Evolutionary conservation across 208 protist genomes (phyloP).

Genomic region (Leishmania amazonensis): DNA sequence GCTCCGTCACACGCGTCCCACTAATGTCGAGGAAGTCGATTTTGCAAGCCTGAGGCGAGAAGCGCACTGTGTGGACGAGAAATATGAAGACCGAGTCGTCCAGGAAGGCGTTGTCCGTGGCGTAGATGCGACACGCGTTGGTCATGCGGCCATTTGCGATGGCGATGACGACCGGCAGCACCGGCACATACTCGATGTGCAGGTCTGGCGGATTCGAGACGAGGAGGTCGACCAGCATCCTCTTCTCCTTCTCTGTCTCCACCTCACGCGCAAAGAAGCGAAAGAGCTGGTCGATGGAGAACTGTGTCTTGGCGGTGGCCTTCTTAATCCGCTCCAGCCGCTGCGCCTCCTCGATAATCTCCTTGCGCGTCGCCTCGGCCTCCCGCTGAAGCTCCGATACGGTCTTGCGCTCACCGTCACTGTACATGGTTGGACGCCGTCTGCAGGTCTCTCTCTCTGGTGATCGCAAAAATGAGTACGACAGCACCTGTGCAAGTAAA

Average conservation of each 20-base stretch:
- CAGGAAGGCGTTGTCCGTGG: slow-evolving; percentile 54
- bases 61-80: slow-evolving; percentile 79
- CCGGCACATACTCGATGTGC: slow-evolving; percentile 62
- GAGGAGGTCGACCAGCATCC: slow-evolving; percentile 64
- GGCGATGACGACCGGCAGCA: slow-evolving; percentile 70
- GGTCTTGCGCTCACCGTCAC: slow-evolving; percentile 84
- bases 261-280: slow-evolving; percentile 78
- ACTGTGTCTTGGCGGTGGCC: slow-evolving; percentile 62
- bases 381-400: slow-evolving; percentile 84
- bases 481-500: background rate
- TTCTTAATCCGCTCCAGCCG: slow-evolving; percentile 73
- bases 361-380: slow-evolving; percentile 57
- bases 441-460: background rate
- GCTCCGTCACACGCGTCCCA: slow-evolving; percentile 69
- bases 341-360: slow-evolving; percentile 68
- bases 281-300: slow-evolving; percentile 79
- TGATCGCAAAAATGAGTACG: background rate
- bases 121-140: slow-evolving; percentile 62
- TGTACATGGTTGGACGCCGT: slow-evolving; percentile 60
- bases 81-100: slow-evolving; percentile 78
- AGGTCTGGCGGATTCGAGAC: slow-evolving; percentile 65
- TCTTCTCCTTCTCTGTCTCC: slow-evolving; percentile 66
- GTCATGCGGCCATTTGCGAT: slow-evolving; percentile 80
- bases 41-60: slow-evolving; percentile 69
- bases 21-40: slow-evolving; percentile 86